These are phyloP conservation scores for Solanum boliviense DNA, from an alignment of 257 asterid genomes.

Conservation along the genomic window DNA sequence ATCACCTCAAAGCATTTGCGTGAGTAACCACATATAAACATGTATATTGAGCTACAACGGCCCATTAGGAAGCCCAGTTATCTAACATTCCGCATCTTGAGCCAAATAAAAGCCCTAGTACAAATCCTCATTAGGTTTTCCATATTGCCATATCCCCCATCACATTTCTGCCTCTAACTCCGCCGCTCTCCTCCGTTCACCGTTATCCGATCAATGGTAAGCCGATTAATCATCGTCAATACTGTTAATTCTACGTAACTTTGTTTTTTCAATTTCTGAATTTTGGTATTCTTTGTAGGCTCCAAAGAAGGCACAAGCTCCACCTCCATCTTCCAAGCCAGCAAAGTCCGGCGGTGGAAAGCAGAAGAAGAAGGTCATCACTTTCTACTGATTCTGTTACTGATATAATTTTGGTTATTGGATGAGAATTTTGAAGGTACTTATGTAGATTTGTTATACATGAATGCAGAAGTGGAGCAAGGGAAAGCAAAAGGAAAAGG, in stretches of 20 bases:
- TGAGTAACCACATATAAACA: neutral
- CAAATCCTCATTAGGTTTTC: neutral
- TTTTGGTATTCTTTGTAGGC: conserved; percentile 37
- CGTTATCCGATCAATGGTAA: neutral
- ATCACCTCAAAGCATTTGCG: neutral
- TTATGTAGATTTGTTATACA: neutral
- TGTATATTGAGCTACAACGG: neutral
- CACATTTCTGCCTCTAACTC: neutral
- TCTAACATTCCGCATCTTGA: neutral
- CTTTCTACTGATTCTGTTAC: neutral
- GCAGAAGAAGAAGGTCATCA: conserved; percentile 83
- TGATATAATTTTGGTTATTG: neutral
- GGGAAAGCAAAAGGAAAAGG: conserved; percentile 98
- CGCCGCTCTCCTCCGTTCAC: neutral
- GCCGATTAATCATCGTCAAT: neutral
- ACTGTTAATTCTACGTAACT: neutral
- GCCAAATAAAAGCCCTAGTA: neutral
- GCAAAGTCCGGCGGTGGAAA: conserved; percentile 90
- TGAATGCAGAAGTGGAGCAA: conserved; percentile 64
- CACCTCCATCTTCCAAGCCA: conserved; percentile 90
- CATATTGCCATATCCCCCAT: neutral
- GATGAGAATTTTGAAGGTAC: neutral
- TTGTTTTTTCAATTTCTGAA: neutral
- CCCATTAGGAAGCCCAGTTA: neutral
- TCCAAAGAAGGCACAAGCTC: conserved; percentile 86